Percentiles rank a stretch among this genome's conserved stretches.
phyloP scores from a whole-genome alignment of 257 asterid species.

The Gardenia jasminoides region DNA sequence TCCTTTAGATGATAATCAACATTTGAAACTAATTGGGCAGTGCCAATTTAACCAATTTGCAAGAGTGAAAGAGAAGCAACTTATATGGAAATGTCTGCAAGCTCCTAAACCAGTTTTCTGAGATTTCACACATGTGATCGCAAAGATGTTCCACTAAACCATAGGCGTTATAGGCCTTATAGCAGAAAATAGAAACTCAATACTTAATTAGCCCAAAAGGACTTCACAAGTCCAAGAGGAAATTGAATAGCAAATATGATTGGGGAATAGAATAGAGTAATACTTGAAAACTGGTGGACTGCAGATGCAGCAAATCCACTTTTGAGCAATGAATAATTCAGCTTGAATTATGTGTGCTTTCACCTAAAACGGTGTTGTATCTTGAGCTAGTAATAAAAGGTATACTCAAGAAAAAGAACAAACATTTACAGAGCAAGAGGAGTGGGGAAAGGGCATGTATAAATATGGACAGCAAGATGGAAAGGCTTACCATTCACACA shows the following conservation, averaged over 20 bases:
- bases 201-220: not conserved
- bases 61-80: not conserved
- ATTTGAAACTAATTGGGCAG: not conserved
- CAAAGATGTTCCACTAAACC: not conserved
- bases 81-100: not conserved
- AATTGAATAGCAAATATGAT: not conserved
- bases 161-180: not conserved
- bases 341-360: not conserved
- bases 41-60: not conserved
- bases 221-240: not conserved
- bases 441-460: not conserved
- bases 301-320: not conserved
- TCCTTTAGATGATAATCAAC: not conserved
- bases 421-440: not conserved
- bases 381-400: not conserved
- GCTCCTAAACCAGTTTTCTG: not conserved
- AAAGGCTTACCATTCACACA: slow-evolving; percentile 57
- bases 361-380: not conserved
- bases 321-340: not conserved
- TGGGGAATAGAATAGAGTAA: not conserved
- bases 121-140: not conserved
- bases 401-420: not conserved
- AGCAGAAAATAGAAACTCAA: not conserved
- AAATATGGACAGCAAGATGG: slow-evolving; percentile 7
- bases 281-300: not conserved